Evolutionary conservation across 768 basidiomycete species (phyloP).

Genomic region (Boletus fagicola): DNA sequence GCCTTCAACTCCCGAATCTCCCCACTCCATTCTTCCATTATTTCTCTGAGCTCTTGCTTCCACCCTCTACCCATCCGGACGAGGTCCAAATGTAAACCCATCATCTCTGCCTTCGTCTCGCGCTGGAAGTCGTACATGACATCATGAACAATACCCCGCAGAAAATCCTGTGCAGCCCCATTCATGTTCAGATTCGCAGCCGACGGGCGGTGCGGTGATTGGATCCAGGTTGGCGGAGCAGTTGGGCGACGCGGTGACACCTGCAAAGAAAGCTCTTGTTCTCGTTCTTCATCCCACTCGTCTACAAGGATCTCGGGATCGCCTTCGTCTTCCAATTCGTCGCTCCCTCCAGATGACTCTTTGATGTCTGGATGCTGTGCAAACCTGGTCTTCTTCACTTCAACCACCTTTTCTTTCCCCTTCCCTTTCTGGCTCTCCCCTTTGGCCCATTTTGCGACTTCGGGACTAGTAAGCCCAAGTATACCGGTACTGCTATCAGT

Average conservation of each 20-base stretch:
- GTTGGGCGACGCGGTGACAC: conserved; percentile 53
- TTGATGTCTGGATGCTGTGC: conserved; percentile 26
- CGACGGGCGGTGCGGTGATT: conserved; percentile 38
- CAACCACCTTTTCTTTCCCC: conserved; percentile 23
- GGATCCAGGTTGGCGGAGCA: conserved; percentile 37
- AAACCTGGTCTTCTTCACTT: conserved; percentile 49
- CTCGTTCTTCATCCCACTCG: conserved; percentile 20
- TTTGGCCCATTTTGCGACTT: conserved; percentile 51
- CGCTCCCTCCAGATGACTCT: conserved; percentile 24
- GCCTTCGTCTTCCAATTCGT: conserved; percentile 10
- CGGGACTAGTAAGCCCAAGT: conserved; percentile 51
- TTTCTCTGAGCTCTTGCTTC: conserved; percentile 59
- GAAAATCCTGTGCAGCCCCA: conserved; percentile 49
- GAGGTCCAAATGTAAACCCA: conserved; percentile 71
- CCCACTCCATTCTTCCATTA: conserved; percentile 61
- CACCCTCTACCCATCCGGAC: conserved; percentile 68
- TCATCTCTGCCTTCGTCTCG: conserved; percentile 70
- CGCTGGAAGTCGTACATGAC: conserved; percentile 72
- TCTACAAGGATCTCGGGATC: background rate
- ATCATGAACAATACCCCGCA: conserved; percentile 64
- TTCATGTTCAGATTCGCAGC: conserved; percentile 27
- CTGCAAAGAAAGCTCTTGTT: conserved; percentile 49
- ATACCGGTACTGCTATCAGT: conserved; percentile 26
- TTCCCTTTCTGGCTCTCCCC: conserved; percentile 37
- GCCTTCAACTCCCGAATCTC: conserved; percentile 48